Conservation (phyloP, 768 basidiomycete species). For the Neoboletus subvelutipes region DNA sequence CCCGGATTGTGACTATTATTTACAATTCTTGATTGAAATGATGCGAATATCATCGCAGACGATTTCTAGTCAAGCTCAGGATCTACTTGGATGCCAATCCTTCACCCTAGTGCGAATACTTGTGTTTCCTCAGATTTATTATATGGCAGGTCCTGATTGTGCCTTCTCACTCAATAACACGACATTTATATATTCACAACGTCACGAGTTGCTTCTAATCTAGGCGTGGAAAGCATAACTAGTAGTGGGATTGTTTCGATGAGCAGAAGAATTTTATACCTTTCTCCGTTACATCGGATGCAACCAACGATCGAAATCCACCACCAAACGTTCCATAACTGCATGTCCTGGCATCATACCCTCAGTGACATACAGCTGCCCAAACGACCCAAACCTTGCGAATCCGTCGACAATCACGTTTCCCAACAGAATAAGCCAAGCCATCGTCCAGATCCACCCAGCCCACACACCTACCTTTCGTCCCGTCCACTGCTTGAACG, state of each 20-base stretch:
- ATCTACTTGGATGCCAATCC: too few relatives aligned
- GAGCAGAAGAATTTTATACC: neutral
- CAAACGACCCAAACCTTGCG: neutral
- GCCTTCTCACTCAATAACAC: neutral
- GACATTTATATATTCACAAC: neutral
- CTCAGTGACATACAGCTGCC: neutral
- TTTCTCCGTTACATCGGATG: neutral
- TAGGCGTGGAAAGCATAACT: too few relatives aligned
- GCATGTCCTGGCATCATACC: neutral
- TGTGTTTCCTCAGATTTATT: too few relatives aligned
- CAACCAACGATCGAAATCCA: slow-evolving; percentile 5
- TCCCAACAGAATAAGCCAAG: neutral
- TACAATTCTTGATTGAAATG: neutral
- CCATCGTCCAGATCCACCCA: neutral
- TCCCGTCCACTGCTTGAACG: neutral
- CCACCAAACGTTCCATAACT: slow-evolving; percentile 6
- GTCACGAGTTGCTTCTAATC: neutral
- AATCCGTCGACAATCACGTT: neutral
- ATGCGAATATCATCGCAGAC: neutral
- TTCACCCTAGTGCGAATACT: too few relatives aligned
- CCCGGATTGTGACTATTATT: neutral
- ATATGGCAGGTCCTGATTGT: too few relatives aligned
- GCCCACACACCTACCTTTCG: neutral
- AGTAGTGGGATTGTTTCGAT: neutral
- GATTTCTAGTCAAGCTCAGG: too few relatives aligned